Evolutionary conservation across 805 yeast genomes (phyloP), one percentile per base, ranked within the genome.

Genomic region (Candida takata): DNA sequence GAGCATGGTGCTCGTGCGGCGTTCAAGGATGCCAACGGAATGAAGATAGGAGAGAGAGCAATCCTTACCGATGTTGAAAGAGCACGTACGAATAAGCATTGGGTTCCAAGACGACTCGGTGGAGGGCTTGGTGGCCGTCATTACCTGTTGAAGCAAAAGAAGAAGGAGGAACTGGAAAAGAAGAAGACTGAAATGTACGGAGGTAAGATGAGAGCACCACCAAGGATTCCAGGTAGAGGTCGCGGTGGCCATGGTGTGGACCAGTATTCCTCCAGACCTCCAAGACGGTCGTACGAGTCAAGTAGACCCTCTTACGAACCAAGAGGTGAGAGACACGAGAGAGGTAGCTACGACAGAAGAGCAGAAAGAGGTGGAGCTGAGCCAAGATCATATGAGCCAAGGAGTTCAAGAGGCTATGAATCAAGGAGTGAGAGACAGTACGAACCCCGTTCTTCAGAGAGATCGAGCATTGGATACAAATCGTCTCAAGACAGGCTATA

Each of bases 61-160:
- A 67, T 79, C 7, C 58, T 81, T n/a, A 83, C 79, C 2, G 94
- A 84, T 50, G 69, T 74, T 31, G 92, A 82, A 51, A 57, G 90
- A 39, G 83, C 86, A 3, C 60, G 92, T 31, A 57, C 75, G 1
- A 70, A 72, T 12, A 70, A 79, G 37, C 72, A 69, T 45, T 84
- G 88, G 82, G 70, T 67, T 37, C 92, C 94, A 1, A 54, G 82
- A 47, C 56, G 90, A 40, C 63, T 90, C 3, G 96, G 95, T 1
- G 97, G 97, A 4, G 97, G 97, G 0, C 58, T 84, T n/a, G 97
- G 97, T 4, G 95, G 95, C 2, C 65, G 92, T 37, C 76, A 77
- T 34, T 78, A 78, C 51, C 67, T 76, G 3, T 62, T 57, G 40
- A 55, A 44, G 29, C 47, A 47, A n/a, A 40, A 29, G 18, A 34